A percentile compares a stretch with the other conserved stretches of the same genome.
These are phyloP conservation scores for Spathaspora sp. DNA, from an alignment of 805 yeast species.

Conservation along the genomic window DNA sequence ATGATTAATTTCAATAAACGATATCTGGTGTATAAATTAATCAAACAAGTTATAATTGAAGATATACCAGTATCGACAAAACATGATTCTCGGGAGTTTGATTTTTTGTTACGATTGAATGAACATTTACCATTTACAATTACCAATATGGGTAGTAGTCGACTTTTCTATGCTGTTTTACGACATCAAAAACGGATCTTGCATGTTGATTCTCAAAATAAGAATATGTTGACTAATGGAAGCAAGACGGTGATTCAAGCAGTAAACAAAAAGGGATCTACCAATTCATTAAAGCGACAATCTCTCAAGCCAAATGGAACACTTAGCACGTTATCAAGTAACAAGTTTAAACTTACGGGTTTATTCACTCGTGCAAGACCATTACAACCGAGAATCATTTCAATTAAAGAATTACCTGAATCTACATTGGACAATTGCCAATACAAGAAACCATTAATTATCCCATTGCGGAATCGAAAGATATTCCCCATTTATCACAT, in stretches of 20 bases:
- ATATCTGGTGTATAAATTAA: constrained; percentile 34
- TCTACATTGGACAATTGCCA: constrained; percentile 22
- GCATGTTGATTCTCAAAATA: constrained; percentile 29
- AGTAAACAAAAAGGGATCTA: constrained; percentile 24
- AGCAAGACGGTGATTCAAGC: background rate
- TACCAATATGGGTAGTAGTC: constrained; percentile 42
- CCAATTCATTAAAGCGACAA: constrained; percentile 30
- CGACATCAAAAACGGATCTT: constrained; percentile 31
- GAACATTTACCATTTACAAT: constrained; percentile 41
- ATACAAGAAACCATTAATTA: constrained; percentile 48
- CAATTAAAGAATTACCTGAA: constrained; percentile 59
- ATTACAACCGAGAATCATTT: constrained; percentile 45
- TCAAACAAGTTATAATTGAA: constrained; percentile 37
- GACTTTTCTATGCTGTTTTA: constrained; percentile 31
- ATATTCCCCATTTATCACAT: constrained; percentile 52
- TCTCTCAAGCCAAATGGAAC: constrained; percentile 29
- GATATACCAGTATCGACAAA: constrained; percentile 21
- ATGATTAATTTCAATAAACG: constrained; percentile 81
- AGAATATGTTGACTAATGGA: constrained; percentile 6
- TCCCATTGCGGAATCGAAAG: constrained; percentile 44
- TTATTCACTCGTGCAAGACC: constrained; percentile 55
- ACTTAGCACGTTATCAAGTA: background rate
- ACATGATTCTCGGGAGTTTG: constrained; percentile 43
- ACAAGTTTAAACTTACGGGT: constrained; percentile 54
- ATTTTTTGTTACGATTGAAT: constrained; percentile 48